Evolutionary conservation across 2,329 filamentous ascomycete species (phyloP), one percentile per base, ranked within the genome.

Genomic region (Ceratocystis variospora): DNA sequence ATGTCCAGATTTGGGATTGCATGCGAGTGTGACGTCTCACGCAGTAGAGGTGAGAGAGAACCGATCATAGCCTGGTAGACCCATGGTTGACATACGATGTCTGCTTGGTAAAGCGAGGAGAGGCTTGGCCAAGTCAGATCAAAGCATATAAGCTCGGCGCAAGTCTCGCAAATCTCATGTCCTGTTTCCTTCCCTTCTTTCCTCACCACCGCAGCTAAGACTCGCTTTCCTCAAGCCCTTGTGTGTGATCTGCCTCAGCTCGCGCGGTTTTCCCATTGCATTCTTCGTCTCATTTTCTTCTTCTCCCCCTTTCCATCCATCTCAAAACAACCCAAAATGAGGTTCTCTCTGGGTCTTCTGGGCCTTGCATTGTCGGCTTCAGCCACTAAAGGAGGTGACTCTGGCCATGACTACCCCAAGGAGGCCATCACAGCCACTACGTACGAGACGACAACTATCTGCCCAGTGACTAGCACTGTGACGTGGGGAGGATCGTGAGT

Each of bases 401-500:
- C 6, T 7, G 33, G 19, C 37, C 37, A 55, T 37, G 31, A 46
- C 57, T 5, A 22, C 41, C 22, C 45, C 19, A 45, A 44, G 22
- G 17, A 28, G 17, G 55, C 46, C 37, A 63, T 62, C 46, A 64
- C 55, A 5, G 44, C 46, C 4, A 64, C 44, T 2, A 63, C 50
- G 5, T 57, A 65, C 33, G 63, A 65, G 37, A 63, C 57, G 22
- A 68, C 63, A 17, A 67, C 62, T 17, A 22, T 67, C 41, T 70
- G 68, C 25, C 61, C 69, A 19, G 70, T 68, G 2, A 74, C 68
- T 0, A 69, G 70, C 62, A 74, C 69, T 15, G 67, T 70, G 22
- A 73, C 67, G 12, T 68, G 70, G 70, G 70, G 72, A n/a, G 69
- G 69, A 10, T 48, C 41, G 66, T 67, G 48, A 67, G 66, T 67